These are phyloP conservation scores for Dendrobium officinale DNA, from an alignment of 106 monocot genomes.

Conservation along the genomic window DNA sequence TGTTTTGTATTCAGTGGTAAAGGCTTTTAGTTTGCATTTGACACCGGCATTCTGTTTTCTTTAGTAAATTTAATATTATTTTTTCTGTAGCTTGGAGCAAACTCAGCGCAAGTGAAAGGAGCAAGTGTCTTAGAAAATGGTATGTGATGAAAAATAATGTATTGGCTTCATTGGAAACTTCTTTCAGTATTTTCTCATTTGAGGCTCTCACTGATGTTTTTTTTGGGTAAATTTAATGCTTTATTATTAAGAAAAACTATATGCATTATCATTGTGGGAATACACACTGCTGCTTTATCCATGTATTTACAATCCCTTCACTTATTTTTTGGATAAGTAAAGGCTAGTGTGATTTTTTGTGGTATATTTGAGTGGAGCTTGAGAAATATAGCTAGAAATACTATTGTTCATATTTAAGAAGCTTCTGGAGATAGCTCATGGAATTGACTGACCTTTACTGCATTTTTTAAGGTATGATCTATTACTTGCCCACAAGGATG, in stretches of 20 bases:
- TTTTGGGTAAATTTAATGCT: not conserved
- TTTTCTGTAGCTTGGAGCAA: slow-evolving; percentile 85
- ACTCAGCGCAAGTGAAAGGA: slow-evolving; percentile 70
- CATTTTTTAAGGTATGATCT: slow-evolving; percentile 70
- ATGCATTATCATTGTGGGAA: not conserved
- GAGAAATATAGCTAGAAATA: not conserved
- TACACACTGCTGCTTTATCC: not conserved
- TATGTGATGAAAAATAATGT: slow-evolving; percentile 8
- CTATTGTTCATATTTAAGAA: not conserved
- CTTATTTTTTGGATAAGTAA: not conserved
- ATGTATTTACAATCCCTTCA: not conserved
- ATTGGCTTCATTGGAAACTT: not conserved
- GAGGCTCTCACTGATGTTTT: not conserved
- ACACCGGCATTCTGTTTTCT: not conserved
- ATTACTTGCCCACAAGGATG: slow-evolving; percentile 78
- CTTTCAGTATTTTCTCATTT: not conserved
- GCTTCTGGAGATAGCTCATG: not conserved
- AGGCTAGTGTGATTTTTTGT: not conserved
- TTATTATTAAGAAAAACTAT: not conserved
- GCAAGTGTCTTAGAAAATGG: slow-evolving; percentile 93
- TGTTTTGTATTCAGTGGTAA: not conserved
- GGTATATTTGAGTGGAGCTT: not conserved
- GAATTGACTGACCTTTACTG: not conserved
- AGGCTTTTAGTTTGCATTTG: not conserved
- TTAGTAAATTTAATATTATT: not conserved